Percentiles rank a stretch among this genome's conserved stretches.
These are phyloP conservation scores for Candida dubliniensis DNA, from an alignment of 1,139 yeast species.

Conservation along the genomic window DNA sequence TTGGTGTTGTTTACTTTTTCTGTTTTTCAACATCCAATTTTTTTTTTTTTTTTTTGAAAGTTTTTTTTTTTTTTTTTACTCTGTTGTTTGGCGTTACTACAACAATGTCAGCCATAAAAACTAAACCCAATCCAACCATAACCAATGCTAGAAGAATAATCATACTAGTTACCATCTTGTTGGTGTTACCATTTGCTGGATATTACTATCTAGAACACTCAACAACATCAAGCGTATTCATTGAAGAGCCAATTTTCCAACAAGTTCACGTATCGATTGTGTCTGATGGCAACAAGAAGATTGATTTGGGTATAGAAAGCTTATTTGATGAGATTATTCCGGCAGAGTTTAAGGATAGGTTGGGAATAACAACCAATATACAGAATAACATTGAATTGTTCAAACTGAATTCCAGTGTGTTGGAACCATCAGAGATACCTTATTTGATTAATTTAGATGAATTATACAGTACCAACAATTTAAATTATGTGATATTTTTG, in stretches of 20 bases:
- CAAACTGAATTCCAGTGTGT: constrained; percentile 1
- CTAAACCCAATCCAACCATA: not conserved
- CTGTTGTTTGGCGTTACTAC: too few species aligned
- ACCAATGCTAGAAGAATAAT: constrained; percentile 1
- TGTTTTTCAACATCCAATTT: too few species aligned
- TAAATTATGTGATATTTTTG: constrained; percentile 22
- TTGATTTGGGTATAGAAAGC: not conserved
- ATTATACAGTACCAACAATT: constrained; percentile 3
- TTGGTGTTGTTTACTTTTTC: too few species aligned
- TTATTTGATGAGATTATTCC: constrained; percentile 2
- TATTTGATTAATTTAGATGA: constrained; percentile 5
- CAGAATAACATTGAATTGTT: constrained; percentile 4
- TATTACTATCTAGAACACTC: not conserved
- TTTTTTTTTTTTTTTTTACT: not conserved
- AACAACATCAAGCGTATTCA: not conserved
- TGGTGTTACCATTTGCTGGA: constrained; percentile 2
- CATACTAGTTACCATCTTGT: not conserved
- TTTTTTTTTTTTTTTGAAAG: not conserved
- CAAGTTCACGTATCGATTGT: constrained; percentile 4
- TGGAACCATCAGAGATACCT: constrained; percentile 3
- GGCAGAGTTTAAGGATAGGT: not conserved
- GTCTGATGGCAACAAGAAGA: constrained; percentile 1
- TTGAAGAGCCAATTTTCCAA: constrained; percentile 1
- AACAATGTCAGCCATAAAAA: not conserved
- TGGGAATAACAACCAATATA: constrained; percentile 1